Evolutionary conservation across 2,329 filamentous ascomycete genomes (phyloP).

Genomic region (Fusarium tricinctum): DNA sequence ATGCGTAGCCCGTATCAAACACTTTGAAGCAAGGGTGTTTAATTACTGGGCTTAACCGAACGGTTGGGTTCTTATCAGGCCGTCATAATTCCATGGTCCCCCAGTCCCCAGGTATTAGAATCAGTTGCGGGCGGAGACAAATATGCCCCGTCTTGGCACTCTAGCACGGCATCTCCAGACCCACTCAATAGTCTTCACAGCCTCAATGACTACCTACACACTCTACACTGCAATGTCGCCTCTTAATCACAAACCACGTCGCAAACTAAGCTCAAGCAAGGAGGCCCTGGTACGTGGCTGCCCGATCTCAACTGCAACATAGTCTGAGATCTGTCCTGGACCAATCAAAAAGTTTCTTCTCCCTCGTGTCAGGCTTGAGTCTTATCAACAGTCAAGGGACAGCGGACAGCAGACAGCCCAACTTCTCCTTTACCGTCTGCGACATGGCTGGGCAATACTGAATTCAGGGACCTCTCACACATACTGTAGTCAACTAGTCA

Average conservation of each 20-base stretch:
- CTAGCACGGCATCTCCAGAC: slow-evolving; percentile 2
- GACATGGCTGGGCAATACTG: slow-evolving; percentile 10
- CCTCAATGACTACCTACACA: slow-evolving; percentile 34
- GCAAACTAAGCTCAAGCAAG: slow-evolving; percentile 23
- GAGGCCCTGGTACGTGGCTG: slow-evolving; percentile 36
- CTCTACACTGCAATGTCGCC: slow-evolving; percentile 29
- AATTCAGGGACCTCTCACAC: background rate
- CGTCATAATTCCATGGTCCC: slow-evolving; percentile 12
- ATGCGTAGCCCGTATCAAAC: no score
- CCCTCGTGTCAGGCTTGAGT: slow-evolving; percentile 39
- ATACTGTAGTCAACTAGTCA: no score
- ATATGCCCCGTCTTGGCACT: slow-evolving; percentile 38
- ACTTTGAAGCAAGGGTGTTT: slow-evolving; percentile 24
- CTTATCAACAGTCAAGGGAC: no score
- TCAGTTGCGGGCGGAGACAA: slow-evolving; percentile 3
- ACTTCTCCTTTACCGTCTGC: slow-evolving; percentile 15
- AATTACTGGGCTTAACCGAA: slow-evolving; percentile 48
- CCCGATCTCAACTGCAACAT: slow-evolving; percentile 47
- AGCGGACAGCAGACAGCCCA: slow-evolving; percentile 1
- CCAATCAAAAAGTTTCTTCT: slow-evolving; percentile 28
- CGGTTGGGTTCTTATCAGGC: slow-evolving; percentile 45
- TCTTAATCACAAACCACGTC: slow-evolving; percentile 6
- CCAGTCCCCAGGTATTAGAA: background rate
- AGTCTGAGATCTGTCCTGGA: slow-evolving; percentile 30
- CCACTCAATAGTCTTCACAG: slow-evolving; percentile 27